phyloP scores from a whole-genome alignment of 179 eudicot species.

The Spergularia azorica region DNA sequence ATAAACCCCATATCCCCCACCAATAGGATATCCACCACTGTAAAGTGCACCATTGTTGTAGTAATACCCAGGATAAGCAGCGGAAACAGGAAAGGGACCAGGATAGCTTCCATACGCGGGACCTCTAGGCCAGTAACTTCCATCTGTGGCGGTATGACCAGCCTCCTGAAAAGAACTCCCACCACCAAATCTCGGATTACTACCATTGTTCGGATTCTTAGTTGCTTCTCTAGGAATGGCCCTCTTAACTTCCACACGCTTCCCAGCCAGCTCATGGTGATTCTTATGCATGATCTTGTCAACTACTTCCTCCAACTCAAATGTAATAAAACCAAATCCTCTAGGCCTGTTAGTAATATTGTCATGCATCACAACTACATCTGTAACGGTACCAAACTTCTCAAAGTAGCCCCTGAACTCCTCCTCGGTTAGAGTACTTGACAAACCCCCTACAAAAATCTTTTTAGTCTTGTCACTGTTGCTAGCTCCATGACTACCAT shows the following conservation, averaged over 20 bases:
- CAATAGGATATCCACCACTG: constrained; percentile 43
- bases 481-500: constrained; percentile 37
- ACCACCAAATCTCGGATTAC: constrained; percentile 32
- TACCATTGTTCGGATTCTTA: constrained; percentile 29
- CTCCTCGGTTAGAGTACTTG: constrained; percentile 68
- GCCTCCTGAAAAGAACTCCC: constrained; percentile 36
- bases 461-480: constrained; percentile 55
- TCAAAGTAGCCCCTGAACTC: constrained; percentile 76
- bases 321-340: constrained; percentile 89
- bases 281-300: constrained; percentile 55
- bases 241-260: constrained; percentile 74
- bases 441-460: constrained; percentile 91
- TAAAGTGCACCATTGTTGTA: constrained; percentile 41
- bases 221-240: constrained; percentile 68
- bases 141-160: constrained; percentile 31
- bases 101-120: constrained; percentile 39
- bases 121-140: constrained; percentile 34
- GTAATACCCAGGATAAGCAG: constrained; percentile 55
- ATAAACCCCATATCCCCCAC: constrained; percentile 42
- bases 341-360: constrained; percentile 69
- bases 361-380: constrained; percentile 91
- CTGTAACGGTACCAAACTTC: constrained; percentile 75
- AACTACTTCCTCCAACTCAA: constrained; percentile 78
- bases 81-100: constrained; percentile 34
- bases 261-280: constrained; percentile 72